phyloP scores from a whole-genome alignment of 2,329 filamentous ascomycete genomes.

The Arthrocladium fulminans region DNA sequence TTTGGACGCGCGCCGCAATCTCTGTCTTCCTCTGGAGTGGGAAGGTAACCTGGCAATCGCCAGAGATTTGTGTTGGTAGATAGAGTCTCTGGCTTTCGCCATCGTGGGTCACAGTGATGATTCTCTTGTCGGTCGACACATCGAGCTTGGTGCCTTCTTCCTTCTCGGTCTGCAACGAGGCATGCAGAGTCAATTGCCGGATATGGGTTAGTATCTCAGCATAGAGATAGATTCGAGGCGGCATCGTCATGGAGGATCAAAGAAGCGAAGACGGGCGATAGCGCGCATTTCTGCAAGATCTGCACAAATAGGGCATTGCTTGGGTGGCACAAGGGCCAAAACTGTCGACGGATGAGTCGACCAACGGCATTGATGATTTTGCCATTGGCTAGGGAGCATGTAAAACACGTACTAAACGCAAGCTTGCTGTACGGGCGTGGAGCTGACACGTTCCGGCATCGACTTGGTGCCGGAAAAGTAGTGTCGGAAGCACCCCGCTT shows the following conservation, averaged over 20 bases:
- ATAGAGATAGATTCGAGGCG: constrained; percentile 36
- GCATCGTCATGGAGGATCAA: constrained; percentile 11
- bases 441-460: too few species aligned
- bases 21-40: constrained; percentile 37
- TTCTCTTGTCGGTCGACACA: constrained; percentile 36
- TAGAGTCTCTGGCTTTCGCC: constrained; percentile 36
- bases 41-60: constrained; percentile 41
- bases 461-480: too few species aligned
- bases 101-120: constrained; percentile 39
- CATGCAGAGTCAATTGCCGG: constrained; percentile 50
- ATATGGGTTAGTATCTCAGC: constrained; percentile 54
- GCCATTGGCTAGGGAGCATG: neutral
- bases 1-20: constrained; percentile 46
- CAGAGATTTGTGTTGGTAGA: constrained; percentile 39
- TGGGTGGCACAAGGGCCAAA: neutral
- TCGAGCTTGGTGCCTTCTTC: constrained; percentile 36
- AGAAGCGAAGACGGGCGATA: neutral
- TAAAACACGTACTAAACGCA: too few species aligned
- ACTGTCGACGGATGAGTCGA: neutral
- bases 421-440: too few species aligned
- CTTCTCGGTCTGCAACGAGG: constrained; percentile 40
- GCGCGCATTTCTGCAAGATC: constrained; percentile 2
- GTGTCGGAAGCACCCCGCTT: too few species aligned
- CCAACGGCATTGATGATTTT: too few species aligned
- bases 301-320: neutral